Conservation (phyloP, 1,284 basidiomycete genomes). For the Tremellales sp. region DNA sequence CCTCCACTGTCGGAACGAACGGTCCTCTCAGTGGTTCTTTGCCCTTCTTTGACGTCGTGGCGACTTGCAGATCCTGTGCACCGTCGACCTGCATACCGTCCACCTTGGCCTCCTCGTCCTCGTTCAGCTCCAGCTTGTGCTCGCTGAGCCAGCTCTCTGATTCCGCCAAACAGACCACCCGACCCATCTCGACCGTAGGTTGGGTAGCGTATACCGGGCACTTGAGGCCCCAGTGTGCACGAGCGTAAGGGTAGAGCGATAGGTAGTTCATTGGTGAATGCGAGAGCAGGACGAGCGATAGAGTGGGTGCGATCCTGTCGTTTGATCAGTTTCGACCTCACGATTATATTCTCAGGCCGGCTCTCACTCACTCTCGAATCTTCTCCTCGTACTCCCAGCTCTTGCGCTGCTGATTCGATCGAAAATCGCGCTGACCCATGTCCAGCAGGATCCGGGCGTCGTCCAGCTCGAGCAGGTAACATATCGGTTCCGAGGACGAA, state of each 20-base stretch:
- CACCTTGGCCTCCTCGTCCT: slow-evolving; percentile 16
- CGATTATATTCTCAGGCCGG: not conserved
- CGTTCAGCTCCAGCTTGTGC: slow-evolving; percentile 26
- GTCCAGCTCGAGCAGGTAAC: slow-evolving; percentile 88
- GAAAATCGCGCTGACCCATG: slow-evolving; percentile 61
- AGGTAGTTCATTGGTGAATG: slow-evolving; percentile 87
- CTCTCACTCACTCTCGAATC: slow-evolving; percentile 44
- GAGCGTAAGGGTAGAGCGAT: slow-evolving; percentile 86
- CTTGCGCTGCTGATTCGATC: slow-evolving; percentile 24
- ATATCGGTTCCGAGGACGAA: slow-evolving; percentile 53
- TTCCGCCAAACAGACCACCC: slow-evolving; percentile 81
- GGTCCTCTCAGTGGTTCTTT: slow-evolving; percentile 40
- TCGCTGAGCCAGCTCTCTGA: slow-evolving; percentile 73
- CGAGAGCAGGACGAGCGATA: slow-evolving; percentile 59
- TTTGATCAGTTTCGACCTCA: not conserved
- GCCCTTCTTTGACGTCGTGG: slow-evolving; percentile 16
- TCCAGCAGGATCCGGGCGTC: slow-evolving; percentile 90
- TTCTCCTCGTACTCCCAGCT: slow-evolving; percentile 48
- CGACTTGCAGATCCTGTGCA: no score
- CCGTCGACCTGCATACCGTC: slow-evolving; percentile 5
- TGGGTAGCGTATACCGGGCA: slow-evolving; percentile 95
- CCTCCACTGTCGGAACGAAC: slow-evolving; percentile 61
- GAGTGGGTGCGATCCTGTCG: slow-evolving; percentile 75
- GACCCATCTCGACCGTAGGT: slow-evolving; percentile 93
- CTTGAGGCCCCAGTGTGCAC: slow-evolving; percentile 77